Conservation (phyloP, 768 basidiomycete genomes). For the Macrolepiota fuliginosa region DNA sequence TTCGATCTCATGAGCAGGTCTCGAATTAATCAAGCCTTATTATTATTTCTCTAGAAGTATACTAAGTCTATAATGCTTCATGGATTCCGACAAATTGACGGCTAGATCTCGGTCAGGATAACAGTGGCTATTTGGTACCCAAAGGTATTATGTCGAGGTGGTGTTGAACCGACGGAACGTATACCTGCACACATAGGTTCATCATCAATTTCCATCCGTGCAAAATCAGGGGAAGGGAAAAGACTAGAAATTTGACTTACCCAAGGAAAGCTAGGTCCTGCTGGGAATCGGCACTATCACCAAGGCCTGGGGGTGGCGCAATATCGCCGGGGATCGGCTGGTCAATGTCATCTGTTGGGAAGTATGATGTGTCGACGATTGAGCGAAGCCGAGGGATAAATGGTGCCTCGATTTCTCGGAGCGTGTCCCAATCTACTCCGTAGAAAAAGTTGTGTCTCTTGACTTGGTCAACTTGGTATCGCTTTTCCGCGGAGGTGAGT, state of each 20-base stretch:
- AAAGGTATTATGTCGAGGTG: background rate
- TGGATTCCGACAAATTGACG: background rate
- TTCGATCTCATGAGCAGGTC: background rate
- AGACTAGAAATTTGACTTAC: conserved; percentile 26
- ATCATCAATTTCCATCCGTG: background rate
- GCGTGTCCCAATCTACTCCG: conserved; percentile 90
- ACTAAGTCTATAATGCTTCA: background rate
- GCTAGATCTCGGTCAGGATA: background rate
- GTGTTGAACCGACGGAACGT: background rate
- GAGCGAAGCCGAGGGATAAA: conserved; percentile 95
- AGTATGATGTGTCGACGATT: conserved; percentile 97
- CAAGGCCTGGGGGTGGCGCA: conserved; percentile 30
- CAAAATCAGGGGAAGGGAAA: background rate
- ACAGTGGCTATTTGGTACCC: background rate
- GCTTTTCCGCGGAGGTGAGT: conserved; percentile 79
- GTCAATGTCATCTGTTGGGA: conserved; percentile 92
- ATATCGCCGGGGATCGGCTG: conserved; percentile 51
- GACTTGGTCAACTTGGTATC: conserved; percentile 81
- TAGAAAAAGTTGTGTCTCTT: conserved; percentile 92
- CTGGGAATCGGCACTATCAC: conserved; percentile 14
- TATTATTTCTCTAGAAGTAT: background rate
- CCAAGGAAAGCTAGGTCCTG: conserved; percentile 70
- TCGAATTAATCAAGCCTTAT: background rate
- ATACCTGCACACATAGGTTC: background rate
- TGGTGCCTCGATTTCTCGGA: conserved; percentile 89